These are phyloP conservation scores for Phytophthora kernoviae DNA, from an alignment of 352 stramenopile species.

Conservation along the genomic window DNA sequence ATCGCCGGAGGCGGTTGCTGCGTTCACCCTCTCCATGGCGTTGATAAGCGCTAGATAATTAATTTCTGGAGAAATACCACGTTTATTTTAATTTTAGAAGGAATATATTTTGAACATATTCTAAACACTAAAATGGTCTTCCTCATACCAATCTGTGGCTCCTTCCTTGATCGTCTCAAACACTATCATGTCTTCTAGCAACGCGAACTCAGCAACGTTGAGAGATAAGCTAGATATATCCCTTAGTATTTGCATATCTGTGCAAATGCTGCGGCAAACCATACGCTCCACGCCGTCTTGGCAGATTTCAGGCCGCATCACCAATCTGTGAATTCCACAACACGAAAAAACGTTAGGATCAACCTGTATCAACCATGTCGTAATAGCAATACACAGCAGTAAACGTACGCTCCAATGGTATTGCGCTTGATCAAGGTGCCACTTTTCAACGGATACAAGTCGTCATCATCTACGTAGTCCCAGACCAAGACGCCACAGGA, in stretches of 20 bases:
- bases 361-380: background rate
- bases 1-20: background rate
- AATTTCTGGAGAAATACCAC: no score
- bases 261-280: conserved; percentile 33
- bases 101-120: no score
- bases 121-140: no score
- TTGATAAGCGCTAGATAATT: no score
- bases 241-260: conserved; percentile 28
- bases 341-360: conserved; percentile 3
- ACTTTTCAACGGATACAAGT: conserved; percentile 32
- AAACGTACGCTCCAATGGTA: conserved; percentile 43
- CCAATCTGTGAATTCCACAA: conserved; percentile 13
- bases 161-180: conserved; percentile 23
- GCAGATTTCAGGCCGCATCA: conserved; percentile 30
- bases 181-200: conserved; percentile 29
- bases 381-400: background rate
- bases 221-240: conserved; percentile 9
- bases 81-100: no score
- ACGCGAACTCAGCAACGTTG: conserved; percentile 24
- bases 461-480: conserved; percentile 49
- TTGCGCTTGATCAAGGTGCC: conserved; percentile 37
- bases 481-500: conserved; percentile 43
- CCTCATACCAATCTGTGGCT: conserved; percentile 13
- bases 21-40: background rate
- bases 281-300: conserved; percentile 30